Evolutionary conservation across 768 basidiomycete species (phyloP).

Genomic region (Kwoniella sp.): DNA sequence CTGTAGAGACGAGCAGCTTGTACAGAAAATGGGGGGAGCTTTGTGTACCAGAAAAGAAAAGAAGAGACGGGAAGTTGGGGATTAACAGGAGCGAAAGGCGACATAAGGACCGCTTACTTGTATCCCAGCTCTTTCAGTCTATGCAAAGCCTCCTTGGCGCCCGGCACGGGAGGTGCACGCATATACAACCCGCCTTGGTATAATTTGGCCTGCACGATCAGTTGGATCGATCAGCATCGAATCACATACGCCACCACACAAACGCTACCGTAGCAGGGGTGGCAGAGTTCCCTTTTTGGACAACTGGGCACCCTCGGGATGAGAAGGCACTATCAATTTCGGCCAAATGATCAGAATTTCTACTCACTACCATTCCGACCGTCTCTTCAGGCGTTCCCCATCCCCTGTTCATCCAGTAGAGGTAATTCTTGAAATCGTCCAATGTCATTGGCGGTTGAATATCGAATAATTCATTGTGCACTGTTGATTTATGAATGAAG

Average conservation of each 20-base stretch:
- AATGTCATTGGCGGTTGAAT: constrained; percentile 39
- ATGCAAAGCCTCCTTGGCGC: constrained; percentile 65
- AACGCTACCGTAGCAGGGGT: no score
- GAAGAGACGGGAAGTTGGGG: not conserved
- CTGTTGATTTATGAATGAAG: constrained; percentile 20
- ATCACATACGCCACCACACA: no score
- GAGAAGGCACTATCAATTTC: no score
- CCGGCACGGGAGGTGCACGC: constrained; percentile 62
- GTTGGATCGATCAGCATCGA: no score
- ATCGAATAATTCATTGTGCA: constrained; percentile 51
- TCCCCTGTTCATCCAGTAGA: constrained; percentile 55
- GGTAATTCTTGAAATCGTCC: constrained; percentile 54
- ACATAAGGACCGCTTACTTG: constrained; percentile 39
- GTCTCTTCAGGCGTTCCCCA: constrained; percentile 51
- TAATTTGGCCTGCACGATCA: constrained; percentile 31
- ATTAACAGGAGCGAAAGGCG: no score
- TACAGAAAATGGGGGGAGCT: no score
- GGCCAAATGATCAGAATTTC: no score
- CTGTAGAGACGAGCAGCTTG: no score
- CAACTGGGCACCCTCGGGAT: no score
- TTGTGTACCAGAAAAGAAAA: not conserved
- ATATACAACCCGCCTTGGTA: constrained; percentile 41
- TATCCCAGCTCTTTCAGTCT: constrained; percentile 67
- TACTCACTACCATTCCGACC: constrained; percentile 45
- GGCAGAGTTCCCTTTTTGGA: no score